Evolutionary conservation across 169 alveolate genomes (phyloP).

Genomic region (Cryptosporidium baileyi): DNA sequence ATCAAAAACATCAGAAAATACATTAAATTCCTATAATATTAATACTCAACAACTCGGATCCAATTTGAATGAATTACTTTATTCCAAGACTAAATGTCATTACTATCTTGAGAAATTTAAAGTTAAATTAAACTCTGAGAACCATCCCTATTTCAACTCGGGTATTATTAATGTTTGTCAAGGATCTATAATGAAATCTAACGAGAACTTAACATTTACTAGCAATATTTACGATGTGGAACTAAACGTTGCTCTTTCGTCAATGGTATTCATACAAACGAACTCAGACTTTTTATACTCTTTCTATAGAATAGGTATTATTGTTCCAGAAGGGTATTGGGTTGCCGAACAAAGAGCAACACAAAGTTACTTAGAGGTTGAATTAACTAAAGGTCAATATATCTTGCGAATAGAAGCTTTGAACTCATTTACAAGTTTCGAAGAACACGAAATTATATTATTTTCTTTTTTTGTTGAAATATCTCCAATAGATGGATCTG

Average conservation of each 20-base stretch:
- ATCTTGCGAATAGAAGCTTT: slow-evolving; percentile 42
- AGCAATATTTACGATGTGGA: slow-evolving; percentile 20
- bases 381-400: slow-evolving; percentile 71
- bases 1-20: neutral
- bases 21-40: neutral
- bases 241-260: slow-evolving; percentile 17
- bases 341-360: slow-evolving; percentile 75
- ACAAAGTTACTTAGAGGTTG: slow-evolving; percentile 70
- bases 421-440: slow-evolving; percentile 37
- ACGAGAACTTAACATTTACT: slow-evolving; percentile 12
- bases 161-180: slow-evolving; percentile 59
- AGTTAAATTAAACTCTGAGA: neutral
- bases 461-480: slow-evolving; percentile 27
- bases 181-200: slow-evolving; percentile 3
- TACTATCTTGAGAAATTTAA: slow-evolving; percentile 21
- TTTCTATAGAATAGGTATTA: slow-evolving; percentile 72
- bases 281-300: slow-evolving; percentile 35
- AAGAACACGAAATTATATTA: slow-evolving; percentile 41
- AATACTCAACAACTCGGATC: slow-evolving; percentile 7
- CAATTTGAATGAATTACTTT: neutral
- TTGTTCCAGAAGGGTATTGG: slow-evolving; percentile 77
- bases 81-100: slow-evolving; percentile 10
- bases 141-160: slow-evolving; percentile 25
- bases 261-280: slow-evolving; percentile 23
- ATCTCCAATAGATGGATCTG: slow-evolving; percentile 44